phyloP scores from a whole-genome alignment of 2,329 filamentous ascomycete genomes.

The Aschersonia sp. region DNA sequence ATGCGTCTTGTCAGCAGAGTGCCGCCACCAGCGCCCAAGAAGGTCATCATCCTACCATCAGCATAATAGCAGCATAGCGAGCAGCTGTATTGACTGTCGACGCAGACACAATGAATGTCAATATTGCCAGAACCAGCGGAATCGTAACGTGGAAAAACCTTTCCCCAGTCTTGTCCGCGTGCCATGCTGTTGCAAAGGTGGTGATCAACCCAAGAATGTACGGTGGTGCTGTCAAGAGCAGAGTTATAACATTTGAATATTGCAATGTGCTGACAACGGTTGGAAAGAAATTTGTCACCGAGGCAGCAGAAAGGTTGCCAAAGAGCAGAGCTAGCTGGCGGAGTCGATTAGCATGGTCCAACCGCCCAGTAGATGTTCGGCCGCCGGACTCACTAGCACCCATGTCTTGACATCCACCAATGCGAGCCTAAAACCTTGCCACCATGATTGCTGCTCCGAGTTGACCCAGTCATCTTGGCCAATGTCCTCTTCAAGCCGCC shows the following conservation, averaged over 20 bases:
- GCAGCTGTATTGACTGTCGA: slow-evolving; percentile 44
- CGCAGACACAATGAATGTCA: slow-evolving; percentile 53
- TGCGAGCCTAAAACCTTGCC: slow-evolving; percentile 38
- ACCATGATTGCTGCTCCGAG: slow-evolving; percentile 38
- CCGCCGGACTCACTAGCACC: slow-evolving; percentile 28
- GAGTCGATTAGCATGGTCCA: background rate
- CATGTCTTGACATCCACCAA: slow-evolving; percentile 46
- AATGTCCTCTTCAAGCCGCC: slow-evolving; percentile 49
- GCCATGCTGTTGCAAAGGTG: slow-evolving; percentile 51
- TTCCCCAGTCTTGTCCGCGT: slow-evolving; percentile 58
- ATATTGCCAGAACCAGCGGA: slow-evolving; percentile 46
- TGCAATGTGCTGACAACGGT: slow-evolving; percentile 55
- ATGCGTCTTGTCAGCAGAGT: background rate
- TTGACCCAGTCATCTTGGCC: slow-evolving; percentile 49
- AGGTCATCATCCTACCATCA: slow-evolving; percentile 34
- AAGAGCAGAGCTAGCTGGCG: slow-evolving; percentile 37
- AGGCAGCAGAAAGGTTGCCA: slow-evolving; percentile 39
- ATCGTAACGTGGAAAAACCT: slow-evolving; percentile 52
- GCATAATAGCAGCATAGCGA: slow-evolving; percentile 57
- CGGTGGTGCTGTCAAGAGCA: slow-evolving; percentile 50
- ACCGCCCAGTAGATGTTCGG: background rate
- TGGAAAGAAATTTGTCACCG: slow-evolving; percentile 55
- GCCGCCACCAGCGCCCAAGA: background rate
- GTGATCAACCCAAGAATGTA: slow-evolving; percentile 49
- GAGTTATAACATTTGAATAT: slow-evolving; percentile 43